phyloP scores from a whole-genome alignment of 2,329 filamentous ascomycete genomes.

The Aphanocladium album region DNA sequence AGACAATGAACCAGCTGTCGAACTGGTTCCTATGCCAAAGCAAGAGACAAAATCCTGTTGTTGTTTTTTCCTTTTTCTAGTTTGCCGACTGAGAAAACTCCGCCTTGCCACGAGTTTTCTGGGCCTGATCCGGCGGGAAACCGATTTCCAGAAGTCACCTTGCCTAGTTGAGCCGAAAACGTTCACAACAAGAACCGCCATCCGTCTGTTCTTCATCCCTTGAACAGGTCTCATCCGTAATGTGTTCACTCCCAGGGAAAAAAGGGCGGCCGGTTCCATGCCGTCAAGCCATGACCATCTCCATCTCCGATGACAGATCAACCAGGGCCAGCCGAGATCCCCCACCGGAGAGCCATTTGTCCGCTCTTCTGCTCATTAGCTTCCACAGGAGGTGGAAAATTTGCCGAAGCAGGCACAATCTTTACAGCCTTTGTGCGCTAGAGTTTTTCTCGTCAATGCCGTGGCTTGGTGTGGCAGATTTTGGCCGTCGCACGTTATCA shows the following conservation, averaged over 20 bases:
- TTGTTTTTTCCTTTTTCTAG: not conserved
- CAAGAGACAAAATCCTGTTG: not conserved
- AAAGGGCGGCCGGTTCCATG: not conserved
- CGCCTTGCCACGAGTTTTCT: not conserved
- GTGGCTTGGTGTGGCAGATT: not conserved
- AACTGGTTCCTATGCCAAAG: not conserved
- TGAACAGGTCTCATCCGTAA: conserved; percentile 4
- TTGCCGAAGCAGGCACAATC: not conserved
- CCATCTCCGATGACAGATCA: not conserved
- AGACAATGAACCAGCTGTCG: not conserved
- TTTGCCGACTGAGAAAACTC: not conserved
- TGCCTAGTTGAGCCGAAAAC: not conserved
- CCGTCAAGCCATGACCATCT: not conserved
- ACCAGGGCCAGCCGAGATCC: not conserved
- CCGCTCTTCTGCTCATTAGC: not conserved
- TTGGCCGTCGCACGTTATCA: not conserved
- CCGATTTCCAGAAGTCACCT: not conserved
- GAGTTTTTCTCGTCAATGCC: not conserved
- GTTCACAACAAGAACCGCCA: conserved; percentile 1
- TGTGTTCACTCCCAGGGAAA: not conserved
- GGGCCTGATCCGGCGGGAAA: not conserved
- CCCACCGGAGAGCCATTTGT: not conserved
- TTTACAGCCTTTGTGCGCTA: not conserved
- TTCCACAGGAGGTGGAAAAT: not conserved
- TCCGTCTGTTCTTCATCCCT: conserved; percentile 4